Conservation (phyloP, 495 filamentous ascomycete species). For the Aspergillus saccharolyticus region DNA sequence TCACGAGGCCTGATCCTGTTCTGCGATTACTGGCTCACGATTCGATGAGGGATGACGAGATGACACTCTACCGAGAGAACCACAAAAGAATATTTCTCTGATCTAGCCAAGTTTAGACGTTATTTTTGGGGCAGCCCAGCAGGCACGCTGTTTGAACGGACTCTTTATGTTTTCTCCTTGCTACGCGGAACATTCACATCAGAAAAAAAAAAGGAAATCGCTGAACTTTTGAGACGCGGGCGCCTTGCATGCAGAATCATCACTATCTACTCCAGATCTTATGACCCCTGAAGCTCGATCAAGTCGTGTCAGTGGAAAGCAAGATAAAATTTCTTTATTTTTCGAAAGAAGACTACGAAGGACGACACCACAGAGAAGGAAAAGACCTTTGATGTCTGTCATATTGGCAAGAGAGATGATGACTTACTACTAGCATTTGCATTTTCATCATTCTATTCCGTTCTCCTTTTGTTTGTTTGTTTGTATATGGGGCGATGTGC, state of each 20-base stretch:
- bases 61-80: constrained; percentile 40
- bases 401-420: constrained; percentile 37
- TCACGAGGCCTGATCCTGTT: constrained; percentile 42
- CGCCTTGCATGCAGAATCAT: constrained; percentile 39
- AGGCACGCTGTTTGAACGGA: constrained; percentile 34
- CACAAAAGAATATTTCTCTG: constrained; percentile 43
- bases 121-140: constrained; percentile 46
- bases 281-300: constrained; percentile 4
- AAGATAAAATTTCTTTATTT: constrained; percentile 15
- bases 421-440: constrained; percentile 45
- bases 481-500: constrained; percentile 39
- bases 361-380: constrained; percentile 15
- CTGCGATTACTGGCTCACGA: constrained; percentile 47
- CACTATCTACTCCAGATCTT: constrained; percentile 24
- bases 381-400: constrained; percentile 32
- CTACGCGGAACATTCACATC: constrained; percentile 19
- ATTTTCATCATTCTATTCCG: constrained; percentile 21
- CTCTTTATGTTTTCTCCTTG: constrained; percentile 27
- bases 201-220: constrained; percentile 21
- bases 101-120: constrained; percentile 48
- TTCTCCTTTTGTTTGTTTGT: constrained; percentile 37
- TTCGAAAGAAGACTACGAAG: constrained; percentile 19
- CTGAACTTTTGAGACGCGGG: constrained; percentile 28
- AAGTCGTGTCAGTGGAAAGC: constrained; percentile 21
- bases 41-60: constrained; percentile 56